Conservation (phyloP, 805 yeast species). For the Spathaspora boniae region DNA sequence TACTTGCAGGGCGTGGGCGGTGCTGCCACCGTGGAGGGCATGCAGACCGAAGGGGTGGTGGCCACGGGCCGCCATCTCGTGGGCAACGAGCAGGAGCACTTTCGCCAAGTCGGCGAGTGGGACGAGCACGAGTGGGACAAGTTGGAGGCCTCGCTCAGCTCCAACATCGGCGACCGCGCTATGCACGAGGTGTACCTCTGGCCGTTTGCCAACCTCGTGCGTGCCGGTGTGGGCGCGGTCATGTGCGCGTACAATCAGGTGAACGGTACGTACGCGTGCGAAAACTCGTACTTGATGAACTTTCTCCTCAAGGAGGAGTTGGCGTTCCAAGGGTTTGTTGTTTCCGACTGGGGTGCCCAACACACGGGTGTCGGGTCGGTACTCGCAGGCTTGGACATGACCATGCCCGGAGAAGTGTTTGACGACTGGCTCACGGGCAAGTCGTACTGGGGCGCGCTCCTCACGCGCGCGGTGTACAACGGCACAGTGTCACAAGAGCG, state of each 20-base stretch:
- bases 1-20: conserved; percentile 56
- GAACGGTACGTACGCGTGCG: conserved; percentile 57
- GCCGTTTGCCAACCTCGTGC: conserved; percentile 64
- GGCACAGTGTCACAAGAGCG: conserved; percentile 51
- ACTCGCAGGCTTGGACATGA: conserved; percentile 60
- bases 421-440: conserved; percentile 53
- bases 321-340: conserved; percentile 67
- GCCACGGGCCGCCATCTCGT: conserved; percentile 56
- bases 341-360: conserved; percentile 66
- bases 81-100: conserved; percentile 63
- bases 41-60: conserved; percentile 56
- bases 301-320: conserved; percentile 55
- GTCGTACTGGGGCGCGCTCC: conserved; percentile 55
- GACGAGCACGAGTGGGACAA: conserved; percentile 39
- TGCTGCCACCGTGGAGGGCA: conserved; percentile 49
- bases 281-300: conserved; percentile 54
- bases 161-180: conserved; percentile 57
- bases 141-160: conserved; percentile 42
- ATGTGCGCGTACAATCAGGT: conserved; percentile 60
- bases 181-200: conserved; percentile 61
- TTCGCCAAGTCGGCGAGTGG: conserved; percentile 53
- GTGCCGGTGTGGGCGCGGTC: conserved; percentile 58
- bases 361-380: conserved; percentile 56
- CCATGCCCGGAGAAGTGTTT: conserved; percentile 58
- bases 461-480: conserved; percentile 54